Conservation (phyloP, 148 eudicot species). For the Diospyros kaki region DNA sequence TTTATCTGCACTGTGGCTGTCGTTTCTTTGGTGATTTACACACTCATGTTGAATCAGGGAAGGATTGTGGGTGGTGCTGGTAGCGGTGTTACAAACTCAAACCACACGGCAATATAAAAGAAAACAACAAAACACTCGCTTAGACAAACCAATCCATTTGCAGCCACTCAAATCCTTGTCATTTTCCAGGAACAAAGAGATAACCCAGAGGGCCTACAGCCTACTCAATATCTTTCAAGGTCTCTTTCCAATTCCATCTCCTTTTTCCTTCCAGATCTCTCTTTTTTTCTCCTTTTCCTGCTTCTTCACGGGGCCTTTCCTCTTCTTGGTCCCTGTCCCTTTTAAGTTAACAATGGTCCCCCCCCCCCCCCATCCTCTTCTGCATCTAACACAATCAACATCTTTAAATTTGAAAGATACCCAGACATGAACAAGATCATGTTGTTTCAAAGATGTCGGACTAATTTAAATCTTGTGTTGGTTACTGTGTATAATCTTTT, state of each 20-base stretch:
- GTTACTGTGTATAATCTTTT: background rate
- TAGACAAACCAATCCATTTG: background rate
- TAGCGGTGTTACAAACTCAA: too few relatives aligned
- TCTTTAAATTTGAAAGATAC: background rate
- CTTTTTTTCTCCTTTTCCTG: too few relatives aligned
- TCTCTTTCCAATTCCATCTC: too few relatives aligned
- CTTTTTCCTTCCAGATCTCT: too few relatives aligned
- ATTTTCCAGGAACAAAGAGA: background rate
- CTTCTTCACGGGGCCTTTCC: too few relatives aligned
- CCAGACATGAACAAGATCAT: slow-evolving; percentile 2
- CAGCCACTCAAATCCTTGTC: background rate
- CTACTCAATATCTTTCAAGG: too few relatives aligned
- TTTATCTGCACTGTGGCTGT: too few relatives aligned
- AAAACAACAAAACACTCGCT: too few relatives aligned
- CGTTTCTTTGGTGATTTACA: too few relatives aligned
- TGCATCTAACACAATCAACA: background rate
- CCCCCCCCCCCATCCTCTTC: background rate
- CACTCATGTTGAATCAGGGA: too few relatives aligned
- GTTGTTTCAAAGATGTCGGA: background rate
- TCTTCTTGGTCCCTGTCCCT: background rate
- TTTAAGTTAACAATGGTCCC: slow-evolving; percentile 28
- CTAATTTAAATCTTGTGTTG: background rate
- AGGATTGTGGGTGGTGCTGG: too few relatives aligned
- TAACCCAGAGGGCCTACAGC: background rate
- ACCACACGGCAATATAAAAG: too few relatives aligned